These are phyloP conservation scores for Raffaelea ambrosiae DNA, from an alignment of 2,329 filamentous ascomycete genomes.

Conservation along the genomic window DNA sequence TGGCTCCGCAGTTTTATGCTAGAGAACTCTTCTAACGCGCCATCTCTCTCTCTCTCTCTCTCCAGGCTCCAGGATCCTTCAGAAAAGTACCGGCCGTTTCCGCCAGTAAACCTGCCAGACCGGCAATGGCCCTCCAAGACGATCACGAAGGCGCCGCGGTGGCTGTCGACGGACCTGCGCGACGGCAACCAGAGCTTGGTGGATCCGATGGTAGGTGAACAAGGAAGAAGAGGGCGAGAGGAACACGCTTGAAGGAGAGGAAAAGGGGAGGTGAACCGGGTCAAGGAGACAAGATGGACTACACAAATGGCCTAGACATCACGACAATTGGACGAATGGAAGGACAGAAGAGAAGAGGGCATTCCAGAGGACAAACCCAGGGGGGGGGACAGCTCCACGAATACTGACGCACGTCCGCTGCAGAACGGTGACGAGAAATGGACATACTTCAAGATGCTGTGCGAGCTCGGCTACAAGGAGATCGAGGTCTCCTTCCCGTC, in stretches of 20 bases:
- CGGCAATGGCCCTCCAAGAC: conserved; percentile 78
- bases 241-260: background rate
- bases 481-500: conserved; percentile 96
- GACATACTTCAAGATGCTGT: conserved; percentile 90
- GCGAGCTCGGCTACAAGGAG: conserved; percentile 90
- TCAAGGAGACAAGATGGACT: background rate
- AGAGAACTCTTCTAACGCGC: too few relatives aligned
- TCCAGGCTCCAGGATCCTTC: conserved; percentile 65
- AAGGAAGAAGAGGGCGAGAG: background rate
- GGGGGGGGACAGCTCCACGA: too few relatives aligned
- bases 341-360: too few relatives aligned
- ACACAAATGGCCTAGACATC: too few relatives aligned
- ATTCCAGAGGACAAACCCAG: too few relatives aligned
- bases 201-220: conserved; percentile 71
- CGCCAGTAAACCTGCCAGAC: conserved; percentile 57
- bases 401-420: too few relatives aligned
- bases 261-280: background rate
- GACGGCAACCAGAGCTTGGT: conserved; percentile 93
- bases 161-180: conserved; percentile 80
- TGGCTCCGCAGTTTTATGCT: too few relatives aligned
- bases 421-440: conserved; percentile 93
- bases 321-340: too few relatives aligned
- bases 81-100: conserved; percentile 67
- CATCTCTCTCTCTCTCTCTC: too few relatives aligned
- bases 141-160: conserved; percentile 77